A percentile compares a stretch with the other conserved stretches of the same genome.
Conservation (phyloP, 2,329 filamentous ascomycete genomes). For the Cytospora chrysosperma region DNA sequence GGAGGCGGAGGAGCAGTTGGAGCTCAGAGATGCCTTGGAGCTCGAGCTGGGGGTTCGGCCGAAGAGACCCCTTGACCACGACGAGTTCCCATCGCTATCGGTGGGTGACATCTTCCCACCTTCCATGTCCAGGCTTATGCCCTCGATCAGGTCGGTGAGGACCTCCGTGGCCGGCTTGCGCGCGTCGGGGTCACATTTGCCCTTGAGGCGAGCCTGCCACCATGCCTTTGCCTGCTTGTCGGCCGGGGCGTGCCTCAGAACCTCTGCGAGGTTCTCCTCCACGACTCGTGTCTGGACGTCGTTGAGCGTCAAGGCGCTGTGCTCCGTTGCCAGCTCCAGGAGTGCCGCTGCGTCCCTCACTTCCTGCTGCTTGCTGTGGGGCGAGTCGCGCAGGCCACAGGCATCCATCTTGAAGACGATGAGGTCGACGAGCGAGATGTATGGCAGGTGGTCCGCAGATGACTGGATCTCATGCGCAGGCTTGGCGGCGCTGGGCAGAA, state of each 20-base stretch:
- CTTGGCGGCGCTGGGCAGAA: constrained; percentile 20
- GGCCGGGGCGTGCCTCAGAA: constrained; percentile 15
- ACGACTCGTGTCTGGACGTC: constrained; percentile 16
- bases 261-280: constrained; percentile 19
- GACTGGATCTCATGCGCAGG: constrained; percentile 18
- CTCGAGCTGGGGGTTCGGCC: constrained; percentile 20
- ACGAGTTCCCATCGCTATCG: not conserved
- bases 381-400: constrained; percentile 19
- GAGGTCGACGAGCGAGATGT: constrained; percentile 21
- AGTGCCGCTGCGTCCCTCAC: constrained; percentile 20
- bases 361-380: constrained; percentile 22
- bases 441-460: constrained; percentile 12
- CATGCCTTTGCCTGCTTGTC: constrained; percentile 23
- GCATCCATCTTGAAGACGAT: constrained; percentile 25
- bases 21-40: constrained; percentile 21
- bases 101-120: constrained; percentile 11
- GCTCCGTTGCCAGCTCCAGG: constrained; percentile 21
- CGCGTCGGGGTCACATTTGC: constrained; percentile 21
- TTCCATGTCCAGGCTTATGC: constrained; percentile 21
- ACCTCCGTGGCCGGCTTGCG: constrained; percentile 23
- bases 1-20: constrained; percentile 11
- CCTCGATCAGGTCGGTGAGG: constrained; percentile 21
- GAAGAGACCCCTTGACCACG: constrained; percentile 1
- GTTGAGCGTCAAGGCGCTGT: constrained; percentile 24
- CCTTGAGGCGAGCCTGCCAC: constrained; percentile 23